Evolutionary conservation across 1,284 basidiomycete genomes (phyloP).

Genomic region (Phenoliferia sp.): DNA sequence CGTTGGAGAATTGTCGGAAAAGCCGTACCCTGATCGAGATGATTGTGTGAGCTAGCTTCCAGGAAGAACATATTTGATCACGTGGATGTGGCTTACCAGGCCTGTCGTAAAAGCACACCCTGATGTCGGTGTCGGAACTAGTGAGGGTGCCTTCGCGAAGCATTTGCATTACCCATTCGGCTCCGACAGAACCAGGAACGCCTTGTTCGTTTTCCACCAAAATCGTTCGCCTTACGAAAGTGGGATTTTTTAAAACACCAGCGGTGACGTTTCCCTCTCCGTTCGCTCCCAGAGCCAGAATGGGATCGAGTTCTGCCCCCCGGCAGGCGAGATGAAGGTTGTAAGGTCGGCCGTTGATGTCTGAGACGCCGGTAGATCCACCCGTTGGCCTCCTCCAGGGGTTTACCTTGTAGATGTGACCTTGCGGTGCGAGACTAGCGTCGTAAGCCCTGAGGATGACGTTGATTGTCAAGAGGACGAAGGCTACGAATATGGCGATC

Average conservation of each 20-base stretch:
- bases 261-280: background rate
- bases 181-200: slow-evolving; percentile 15
- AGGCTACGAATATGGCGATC: slow-evolving; percentile 12
- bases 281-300: background rate
- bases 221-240: slow-evolving; percentile 23
- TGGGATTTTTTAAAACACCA: slow-evolving; percentile 4
- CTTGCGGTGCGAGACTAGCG: slow-evolving; percentile 21
- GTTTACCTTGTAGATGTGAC: slow-evolving; percentile 28
- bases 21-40: slow-evolving; percentile 20
- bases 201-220: slow-evolving; percentile 30
- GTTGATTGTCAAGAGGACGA: slow-evolving; percentile 12
- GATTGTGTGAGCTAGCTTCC: too few species aligned
- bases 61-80: background rate
- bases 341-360: slow-evolving; percentile 22
- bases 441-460: slow-evolving; percentile 24
- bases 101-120: slow-evolving; percentile 31
- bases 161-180: slow-evolving; percentile 29
- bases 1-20: slow-evolving; percentile 27
- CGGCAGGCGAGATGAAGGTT: slow-evolving; percentile 28
- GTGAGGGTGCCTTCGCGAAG: slow-evolving; percentile 28
- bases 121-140: slow-evolving; percentile 21
- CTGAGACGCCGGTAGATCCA: slow-evolving; percentile 10
- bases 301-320: slow-evolving; percentile 25
- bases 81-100: slow-evolving; percentile 13
- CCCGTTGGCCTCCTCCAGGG: slow-evolving; percentile 6